Conservation (phyloP, 1,139 yeast species). For the Hemisphaericaspora subhashii region DNA sequence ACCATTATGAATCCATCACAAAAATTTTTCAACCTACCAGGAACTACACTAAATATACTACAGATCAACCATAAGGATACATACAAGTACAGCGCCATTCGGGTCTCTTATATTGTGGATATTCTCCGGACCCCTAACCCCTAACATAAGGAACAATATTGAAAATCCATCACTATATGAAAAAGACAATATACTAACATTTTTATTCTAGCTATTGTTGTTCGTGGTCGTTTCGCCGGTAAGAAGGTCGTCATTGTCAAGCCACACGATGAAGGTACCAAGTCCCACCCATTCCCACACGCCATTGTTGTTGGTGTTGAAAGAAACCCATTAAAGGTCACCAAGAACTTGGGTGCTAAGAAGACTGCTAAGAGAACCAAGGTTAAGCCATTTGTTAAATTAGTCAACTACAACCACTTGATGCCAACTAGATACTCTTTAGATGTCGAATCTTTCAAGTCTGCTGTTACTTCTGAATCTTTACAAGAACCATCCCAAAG, state of each 20-base stretch:
- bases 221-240: slow-evolving; percentile 99
- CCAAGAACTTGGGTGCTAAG: slow-evolving; percentile 95
- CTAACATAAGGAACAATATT: too few relatives aligned
- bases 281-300: slow-evolving; percentile 98
- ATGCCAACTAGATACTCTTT: slow-evolving; percentile 99
- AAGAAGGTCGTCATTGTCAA: slow-evolving; percentile 99
- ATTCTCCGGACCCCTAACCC: too few relatives aligned
- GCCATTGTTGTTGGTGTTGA: slow-evolving; percentile 99
- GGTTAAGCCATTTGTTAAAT: slow-evolving; percentile 99
- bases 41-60: background rate
- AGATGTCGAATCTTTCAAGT: slow-evolving; percentile 94
- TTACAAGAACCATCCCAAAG: slow-evolving; percentile 98
- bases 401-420: slow-evolving; percentile 99
- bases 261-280: slow-evolving; percentile 99
- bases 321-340: slow-evolving; percentile 97
- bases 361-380: slow-evolving; percentile 96
- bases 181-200: slow-evolving; percentile 31
- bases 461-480: slow-evolving; percentile 88
- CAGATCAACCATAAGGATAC: too few relatives aligned
- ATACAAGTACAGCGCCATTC: too few relatives aligned
- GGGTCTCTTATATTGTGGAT: too few relatives aligned
- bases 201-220: slow-evolving; percentile 79
- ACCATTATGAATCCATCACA: background rate
- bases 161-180: background rate
- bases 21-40: background rate